Base-by-base conservation (phyloP, 371 early-diverging fungal species). In the Chytridium lagenaria region DNA sequence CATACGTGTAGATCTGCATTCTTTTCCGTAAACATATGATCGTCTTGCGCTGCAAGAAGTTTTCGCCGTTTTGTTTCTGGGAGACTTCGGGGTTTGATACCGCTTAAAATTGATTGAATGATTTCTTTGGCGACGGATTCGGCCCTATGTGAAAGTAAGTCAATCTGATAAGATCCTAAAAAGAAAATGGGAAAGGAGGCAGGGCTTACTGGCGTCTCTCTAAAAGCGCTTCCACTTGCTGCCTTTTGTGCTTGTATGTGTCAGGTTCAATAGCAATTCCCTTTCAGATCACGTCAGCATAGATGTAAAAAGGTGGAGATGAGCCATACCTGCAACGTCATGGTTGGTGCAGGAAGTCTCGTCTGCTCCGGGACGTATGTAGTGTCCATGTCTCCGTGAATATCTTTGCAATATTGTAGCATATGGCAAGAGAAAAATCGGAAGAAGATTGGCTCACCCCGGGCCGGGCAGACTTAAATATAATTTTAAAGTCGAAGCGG, bases 401-500 rank as follows among this genome's bases (percentile, higher is more conserved):
- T 2, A 84, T 71, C 82, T n/a, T n/a, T n/a, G n/a, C n/a, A n/a
- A n/a, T n/a, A n/a, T n/a, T n/a, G n/a, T 81, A 39, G 23, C 2
- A 52, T n/a, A 26, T 55, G 55, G 12, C 44, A 55, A 55, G 55
- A 28, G 10, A 7, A 55, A 26, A 5, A 26, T 36, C 19, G 16
- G 12, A 44, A 37, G n/a, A 61, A 19, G 12, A 23, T n/a, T 44
- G 26, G 23, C 81, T 36, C 74, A 84, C 83, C 49, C 85, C 85
- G 12, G 85, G 80, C 28, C 66, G 65, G 1, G 71, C 77, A 10
- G 78, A 76, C 67, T 83, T 86, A 75, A 86, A 86, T 31, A 81
- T 69, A 52, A 84, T 76, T 28, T 71, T 74, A 66, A 84, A 83
- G 69, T 86, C 86, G 61, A 79, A 0, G 84, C 84, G 0, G 79